phyloP scores from a whole-genome alignment of 805 yeast genomes.

The Zygosaccharomyces gambellarensis region DNA sequence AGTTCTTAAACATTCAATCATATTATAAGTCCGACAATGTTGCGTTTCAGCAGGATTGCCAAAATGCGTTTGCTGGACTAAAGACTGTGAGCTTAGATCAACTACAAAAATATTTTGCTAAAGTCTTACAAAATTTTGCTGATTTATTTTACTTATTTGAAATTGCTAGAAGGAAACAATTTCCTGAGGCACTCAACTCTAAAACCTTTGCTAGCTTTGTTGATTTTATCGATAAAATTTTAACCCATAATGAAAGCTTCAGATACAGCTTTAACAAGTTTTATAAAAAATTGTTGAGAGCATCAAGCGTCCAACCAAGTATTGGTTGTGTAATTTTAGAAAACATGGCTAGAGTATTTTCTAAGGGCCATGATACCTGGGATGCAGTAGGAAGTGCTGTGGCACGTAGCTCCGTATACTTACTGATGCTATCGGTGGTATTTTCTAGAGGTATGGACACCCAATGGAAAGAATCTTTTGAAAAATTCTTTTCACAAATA shows the following conservation, averaged over 20 bases:
- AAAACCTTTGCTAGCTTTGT: slow-evolving; percentile 53
- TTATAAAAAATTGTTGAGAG: slow-evolving; percentile 29
- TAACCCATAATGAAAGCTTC: slow-evolving; percentile 64
- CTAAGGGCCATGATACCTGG: slow-evolving; percentile 52
- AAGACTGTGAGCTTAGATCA: slow-evolving; percentile 51
- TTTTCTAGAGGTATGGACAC: slow-evolving; percentile 20
- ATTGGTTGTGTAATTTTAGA: slow-evolving; percentile 49
- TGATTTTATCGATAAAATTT: slow-evolving; percentile 55
- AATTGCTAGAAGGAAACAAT: slow-evolving; percentile 14
- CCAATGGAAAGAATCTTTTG: slow-evolving; percentile 29
- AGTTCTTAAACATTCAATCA: slow-evolving; percentile 47
- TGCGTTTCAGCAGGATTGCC: slow-evolving; percentile 29
- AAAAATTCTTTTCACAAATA: slow-evolving; percentile 33
- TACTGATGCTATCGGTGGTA: slow-evolving; percentile 42
- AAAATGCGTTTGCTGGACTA: slow-evolving; percentile 45
- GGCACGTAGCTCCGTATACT: slow-evolving; percentile 52
- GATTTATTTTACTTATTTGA: slow-evolving; percentile 33
- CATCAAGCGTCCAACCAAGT: slow-evolving; percentile 37
- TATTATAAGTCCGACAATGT: slow-evolving; percentile 13
- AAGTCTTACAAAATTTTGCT: slow-evolving; percentile 41
- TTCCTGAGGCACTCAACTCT: slow-evolving; percentile 25
- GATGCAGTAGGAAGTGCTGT: slow-evolving; percentile 57
- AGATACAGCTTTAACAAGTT: slow-evolving; percentile 52
- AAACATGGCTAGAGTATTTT: slow-evolving; percentile 44
- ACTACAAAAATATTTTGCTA: slow-evolving; percentile 57